Evolutionary conservation across 2,329 filamentous ascomycete species (phyloP).

Genomic region (Cytospora mali): DNA sequence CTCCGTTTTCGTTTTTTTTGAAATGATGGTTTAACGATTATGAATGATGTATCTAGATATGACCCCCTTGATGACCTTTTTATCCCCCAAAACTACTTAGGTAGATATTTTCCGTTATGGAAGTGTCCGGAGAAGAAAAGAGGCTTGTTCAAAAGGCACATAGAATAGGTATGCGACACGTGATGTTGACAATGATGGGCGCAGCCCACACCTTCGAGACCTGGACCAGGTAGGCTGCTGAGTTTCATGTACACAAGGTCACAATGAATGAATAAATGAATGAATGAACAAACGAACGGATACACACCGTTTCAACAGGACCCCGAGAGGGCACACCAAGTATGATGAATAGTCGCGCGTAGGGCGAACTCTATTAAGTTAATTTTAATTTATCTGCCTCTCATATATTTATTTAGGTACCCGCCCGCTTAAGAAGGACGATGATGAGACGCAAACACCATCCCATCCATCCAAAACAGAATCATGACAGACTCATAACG

Average conservation of each 20-base stretch:
- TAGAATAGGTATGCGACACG: no score
- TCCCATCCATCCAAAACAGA: background rate
- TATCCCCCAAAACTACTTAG: background rate
- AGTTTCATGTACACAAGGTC: background rate
- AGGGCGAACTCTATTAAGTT: background rate
- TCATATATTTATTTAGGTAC: background rate
- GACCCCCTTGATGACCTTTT: background rate
- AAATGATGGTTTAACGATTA: constrained; percentile 1
- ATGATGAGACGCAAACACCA: background rate
- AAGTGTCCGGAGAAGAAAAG: background rate
- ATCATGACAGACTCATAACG: background rate
- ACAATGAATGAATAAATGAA: background rate
- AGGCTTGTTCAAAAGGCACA: background rate
- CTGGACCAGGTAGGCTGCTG: background rate
- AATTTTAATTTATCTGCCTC: background rate
- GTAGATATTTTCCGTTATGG: background rate
- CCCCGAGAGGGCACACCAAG: no score
- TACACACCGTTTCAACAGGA: background rate
- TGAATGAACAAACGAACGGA: no score
- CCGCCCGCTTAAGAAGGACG: background rate
- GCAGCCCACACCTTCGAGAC: background rate
- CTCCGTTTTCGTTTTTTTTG: no score
- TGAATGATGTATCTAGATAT: constrained; percentile 7
- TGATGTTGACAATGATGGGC: background rate
- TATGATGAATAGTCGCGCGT: background rate